Evolutionary conservation across 2,329 filamentous ascomycete species (phyloP).

Genomic region (Juglanconis oblonga): DNA sequence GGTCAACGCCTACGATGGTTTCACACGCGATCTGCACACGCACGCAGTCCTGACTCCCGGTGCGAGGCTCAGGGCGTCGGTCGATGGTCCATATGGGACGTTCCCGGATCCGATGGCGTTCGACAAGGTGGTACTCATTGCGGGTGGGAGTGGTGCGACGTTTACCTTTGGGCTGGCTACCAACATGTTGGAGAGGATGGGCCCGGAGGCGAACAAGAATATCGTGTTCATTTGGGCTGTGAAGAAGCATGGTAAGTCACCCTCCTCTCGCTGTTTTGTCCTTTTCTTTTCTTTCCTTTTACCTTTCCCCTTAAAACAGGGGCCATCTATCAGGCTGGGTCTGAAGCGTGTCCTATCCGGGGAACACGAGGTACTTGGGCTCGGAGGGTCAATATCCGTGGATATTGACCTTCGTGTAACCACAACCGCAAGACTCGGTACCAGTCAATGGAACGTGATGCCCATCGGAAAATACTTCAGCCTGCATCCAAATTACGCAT

Average conservation of each 20-base stretch:
- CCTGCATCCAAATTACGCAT: background rate
- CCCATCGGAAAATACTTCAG: background rate
- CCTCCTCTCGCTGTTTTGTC: background rate
- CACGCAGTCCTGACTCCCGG: conserved; percentile 50
- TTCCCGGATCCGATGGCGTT: conserved; percentile 49
- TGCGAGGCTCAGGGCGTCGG: conserved; percentile 44
- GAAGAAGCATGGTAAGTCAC: conserved; percentile 39
- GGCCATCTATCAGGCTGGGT: background rate
- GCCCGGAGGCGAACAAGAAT: conserved; percentile 31
- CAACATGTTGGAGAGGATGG: conserved; percentile 43
- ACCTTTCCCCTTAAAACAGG: background rate
- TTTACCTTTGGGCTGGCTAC: conserved; percentile 52
- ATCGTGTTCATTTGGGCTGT: conserved; percentile 51
- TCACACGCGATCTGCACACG: conserved; percentile 53
- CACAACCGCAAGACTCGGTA: background rate
- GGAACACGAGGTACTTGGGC: background rate
- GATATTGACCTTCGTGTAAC: background rate
- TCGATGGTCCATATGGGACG: conserved; percentile 59
- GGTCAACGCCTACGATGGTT: conserved; percentile 56
- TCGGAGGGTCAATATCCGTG: background rate
- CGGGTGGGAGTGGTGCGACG: conserved; percentile 59
- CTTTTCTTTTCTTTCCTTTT: background rate
- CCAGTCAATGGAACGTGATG: background rate
- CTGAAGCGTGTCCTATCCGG: background rate
- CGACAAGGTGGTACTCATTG: conserved; percentile 57